Evolutionary conservation across 768 basidiomycete genomes (phyloP).

Genomic region (Boletales sp.): DNA sequence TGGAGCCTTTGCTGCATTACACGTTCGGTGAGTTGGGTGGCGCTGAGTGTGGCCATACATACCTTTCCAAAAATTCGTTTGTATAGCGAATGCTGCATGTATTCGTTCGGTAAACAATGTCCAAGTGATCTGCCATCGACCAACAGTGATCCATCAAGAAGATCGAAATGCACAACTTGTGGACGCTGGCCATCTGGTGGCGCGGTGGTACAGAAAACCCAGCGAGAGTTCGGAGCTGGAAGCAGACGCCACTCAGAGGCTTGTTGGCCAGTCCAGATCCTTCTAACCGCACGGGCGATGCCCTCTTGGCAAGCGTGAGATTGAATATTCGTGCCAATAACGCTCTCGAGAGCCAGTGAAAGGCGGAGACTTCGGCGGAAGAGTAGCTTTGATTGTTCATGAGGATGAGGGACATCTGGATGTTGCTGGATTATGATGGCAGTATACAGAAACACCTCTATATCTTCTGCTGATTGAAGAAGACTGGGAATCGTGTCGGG

Average conservation of each 20-base stretch:
- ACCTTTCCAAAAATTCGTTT: slow-evolving; percentile 19
- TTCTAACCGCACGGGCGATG: slow-evolving; percentile 12
- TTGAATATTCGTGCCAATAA: slow-evolving; percentile 1
- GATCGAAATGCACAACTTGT: slow-evolving; percentile 11
- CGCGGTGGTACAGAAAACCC: slow-evolving; percentile 17
- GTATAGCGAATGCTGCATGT: slow-evolving; percentile 14
- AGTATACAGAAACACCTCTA: slow-evolving; percentile 20
- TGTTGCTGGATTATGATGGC: slow-evolving; percentile 25
- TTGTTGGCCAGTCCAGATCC: slow-evolving; percentile 24
- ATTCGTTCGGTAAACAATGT: slow-evolving; percentile 7
- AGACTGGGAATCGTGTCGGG: slow-evolving; percentile 1
- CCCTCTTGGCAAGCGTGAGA: background rate
- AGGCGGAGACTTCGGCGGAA: slow-evolving; percentile 28
- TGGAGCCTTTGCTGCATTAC: slow-evolving; percentile 9
- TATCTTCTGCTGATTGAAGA: slow-evolving; percentile 19
- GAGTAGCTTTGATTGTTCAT: slow-evolving; percentile 10
- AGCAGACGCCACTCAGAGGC: slow-evolving; percentile 11
- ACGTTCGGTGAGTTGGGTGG: background rate
- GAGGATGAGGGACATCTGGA: slow-evolving; percentile 3
- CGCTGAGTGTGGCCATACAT: background rate
- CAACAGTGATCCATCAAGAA: slow-evolving; percentile 22
- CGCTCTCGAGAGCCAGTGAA: slow-evolving; percentile 19
- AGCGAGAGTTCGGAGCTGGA: slow-evolving; percentile 5
- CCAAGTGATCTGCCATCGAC: slow-evolving; percentile 22
- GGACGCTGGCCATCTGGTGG: background rate